Evolutionary conservation across 108 stramenopile genomes (phyloP).

Genomic region (Chaetoceros tenuissimus): DNA sequence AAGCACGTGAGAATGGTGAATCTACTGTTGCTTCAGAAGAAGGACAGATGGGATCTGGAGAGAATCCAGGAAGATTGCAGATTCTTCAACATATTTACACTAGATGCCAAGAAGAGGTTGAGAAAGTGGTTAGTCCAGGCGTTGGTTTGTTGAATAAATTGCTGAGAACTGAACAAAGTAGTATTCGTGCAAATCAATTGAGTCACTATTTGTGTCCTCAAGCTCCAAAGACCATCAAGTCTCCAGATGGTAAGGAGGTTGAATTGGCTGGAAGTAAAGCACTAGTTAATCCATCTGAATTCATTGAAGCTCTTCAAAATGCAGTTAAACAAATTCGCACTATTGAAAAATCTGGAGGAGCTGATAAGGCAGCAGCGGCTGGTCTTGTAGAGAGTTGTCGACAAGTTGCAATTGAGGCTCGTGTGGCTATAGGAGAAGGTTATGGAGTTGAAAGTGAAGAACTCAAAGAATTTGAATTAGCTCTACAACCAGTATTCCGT

Average conservation of each 20-base stretch:
- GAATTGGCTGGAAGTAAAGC: conserved; percentile 29
- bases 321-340: conserved; percentile 69
- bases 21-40: conserved; percentile 19
- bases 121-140: conserved; percentile 68
- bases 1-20: conserved; percentile 13
- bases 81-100: conserved; percentile 82
- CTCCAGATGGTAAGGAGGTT: conserved; percentile 69
- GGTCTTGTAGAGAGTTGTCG: conserved; percentile 64
- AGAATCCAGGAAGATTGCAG: conserved; percentile 42
- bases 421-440: conserved; percentile 50
- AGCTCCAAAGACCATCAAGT: conserved; percentile 40
- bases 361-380: conserved; percentile 48
- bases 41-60: conserved; percentile 5
- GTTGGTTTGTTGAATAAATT: conserved; percentile 76
- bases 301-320: conserved; percentile 49
- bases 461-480: conserved; percentile 50
- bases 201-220: conserved; percentile 67
- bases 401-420: conserved; percentile 67
- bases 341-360: conserved; percentile 53
- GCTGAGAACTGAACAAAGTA: conserved; percentile 54
- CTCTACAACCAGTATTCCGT: conserved; percentile 70
- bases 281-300: conserved; percentile 51
- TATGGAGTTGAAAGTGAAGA: conserved; percentile 60
- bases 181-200: conserved; percentile 69
- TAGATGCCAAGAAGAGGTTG: conserved; percentile 80